These are phyloP conservation scores for Fusarium sp. DNA, from an alignment of 2,329 filamentous ascomycete genomes.

Conservation along the genomic window DNA sequence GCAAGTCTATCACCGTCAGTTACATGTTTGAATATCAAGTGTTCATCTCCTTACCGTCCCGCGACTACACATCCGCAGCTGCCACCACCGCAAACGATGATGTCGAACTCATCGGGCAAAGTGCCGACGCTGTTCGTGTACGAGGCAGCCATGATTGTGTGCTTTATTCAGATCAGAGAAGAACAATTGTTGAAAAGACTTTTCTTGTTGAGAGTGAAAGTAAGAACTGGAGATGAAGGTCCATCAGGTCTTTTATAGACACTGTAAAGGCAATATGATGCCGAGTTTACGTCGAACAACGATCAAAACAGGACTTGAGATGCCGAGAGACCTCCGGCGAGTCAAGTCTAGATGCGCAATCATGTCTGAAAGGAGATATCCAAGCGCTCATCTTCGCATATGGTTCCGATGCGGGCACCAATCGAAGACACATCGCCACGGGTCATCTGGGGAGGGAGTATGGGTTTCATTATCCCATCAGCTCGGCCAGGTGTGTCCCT, in stretches of 20 bases:
- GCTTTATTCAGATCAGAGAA: neutral
- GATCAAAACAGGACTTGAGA: slow-evolving; percentile 19
- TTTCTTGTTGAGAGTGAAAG: neutral
- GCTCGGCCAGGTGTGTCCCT: neutral
- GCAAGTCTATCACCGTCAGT: slow-evolving; percentile 63
- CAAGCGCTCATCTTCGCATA: slow-evolving; percentile 18
- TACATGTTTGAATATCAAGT: neutral
- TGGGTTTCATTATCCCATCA: slow-evolving; percentile 32
- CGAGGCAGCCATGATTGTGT: slow-evolving; percentile 31
- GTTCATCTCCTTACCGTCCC: slow-evolving; percentile 41
- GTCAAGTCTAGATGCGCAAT: slow-evolving; percentile 16
- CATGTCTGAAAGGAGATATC: slow-evolving; percentile 25
- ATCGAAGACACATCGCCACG: slow-evolving; percentile 20
- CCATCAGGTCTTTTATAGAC: slow-evolving; percentile 23
- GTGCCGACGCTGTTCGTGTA: slow-evolving; percentile 30
- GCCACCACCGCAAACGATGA: slow-evolving; percentile 81
- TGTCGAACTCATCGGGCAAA: slow-evolving; percentile 81
- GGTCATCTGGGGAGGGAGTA: slow-evolving; percentile 32
- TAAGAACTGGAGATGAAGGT: neutral
- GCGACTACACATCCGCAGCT: slow-evolving; percentile 71
- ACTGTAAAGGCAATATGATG: neutral
- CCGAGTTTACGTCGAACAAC: neutral
- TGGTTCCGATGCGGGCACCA: slow-evolving; percentile 42
- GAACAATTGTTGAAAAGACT: neutral
- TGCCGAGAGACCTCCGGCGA: slow-evolving; percentile 36